These are phyloP conservation scores for Aspergillus incahuasiensis DNA, from an alignment of 495 filamentous ascomycete species.

Conservation along the genomic window DNA sequence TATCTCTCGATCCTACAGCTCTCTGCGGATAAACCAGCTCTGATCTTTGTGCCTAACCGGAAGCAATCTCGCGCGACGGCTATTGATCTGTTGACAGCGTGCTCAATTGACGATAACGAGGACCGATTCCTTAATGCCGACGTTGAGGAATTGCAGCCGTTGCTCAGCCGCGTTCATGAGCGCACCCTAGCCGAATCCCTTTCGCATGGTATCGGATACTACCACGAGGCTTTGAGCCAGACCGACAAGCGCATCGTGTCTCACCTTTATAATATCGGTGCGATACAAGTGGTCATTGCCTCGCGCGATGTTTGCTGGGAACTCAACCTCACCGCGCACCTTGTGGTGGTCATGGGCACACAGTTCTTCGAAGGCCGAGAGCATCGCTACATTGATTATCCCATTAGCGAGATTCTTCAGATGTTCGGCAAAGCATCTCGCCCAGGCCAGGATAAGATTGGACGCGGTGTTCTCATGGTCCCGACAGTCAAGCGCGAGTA, in stretches of 20 bases:
- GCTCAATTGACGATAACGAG: conserved; percentile 83
- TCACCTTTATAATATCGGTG: conserved; percentile 84
- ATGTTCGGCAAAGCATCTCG: conserved; percentile 96
- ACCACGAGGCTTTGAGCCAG: conserved; percentile 83
- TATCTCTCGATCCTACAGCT: conserved; percentile 82
- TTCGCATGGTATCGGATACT: conserved; percentile 96
- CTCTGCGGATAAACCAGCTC: conserved; percentile 80
- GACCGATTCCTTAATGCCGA: conserved; percentile 87
- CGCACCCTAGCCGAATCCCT: conserved; percentile 82
- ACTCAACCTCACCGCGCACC: conserved; percentile 76
- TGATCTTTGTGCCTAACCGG: conserved; percentile 87
- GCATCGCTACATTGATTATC: conserved; percentile 96
- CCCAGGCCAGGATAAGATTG: conserved; percentile 69
- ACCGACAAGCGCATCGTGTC: conserved; percentile 92
- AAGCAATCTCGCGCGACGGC: conserved; percentile 89
- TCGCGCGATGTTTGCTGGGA: conserved; percentile 98
- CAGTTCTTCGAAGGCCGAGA: conserved; percentile 97
- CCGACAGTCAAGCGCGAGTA: conserved; percentile 92
- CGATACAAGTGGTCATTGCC: conserved; percentile 88
- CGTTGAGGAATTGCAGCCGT: conserved; percentile 70
- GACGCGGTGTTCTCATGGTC: conserved; percentile 91
- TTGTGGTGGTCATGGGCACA: conserved; percentile 97
- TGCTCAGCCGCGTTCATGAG: conserved; percentile 79
- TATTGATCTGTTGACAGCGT: conserved; percentile 80
- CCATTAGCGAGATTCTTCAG: conserved; percentile 93